These are phyloP conservation scores for Xylariaceae sp. DNA, from an alignment of 2,329 filamentous ascomycete species.

Conservation along the genomic window DNA sequence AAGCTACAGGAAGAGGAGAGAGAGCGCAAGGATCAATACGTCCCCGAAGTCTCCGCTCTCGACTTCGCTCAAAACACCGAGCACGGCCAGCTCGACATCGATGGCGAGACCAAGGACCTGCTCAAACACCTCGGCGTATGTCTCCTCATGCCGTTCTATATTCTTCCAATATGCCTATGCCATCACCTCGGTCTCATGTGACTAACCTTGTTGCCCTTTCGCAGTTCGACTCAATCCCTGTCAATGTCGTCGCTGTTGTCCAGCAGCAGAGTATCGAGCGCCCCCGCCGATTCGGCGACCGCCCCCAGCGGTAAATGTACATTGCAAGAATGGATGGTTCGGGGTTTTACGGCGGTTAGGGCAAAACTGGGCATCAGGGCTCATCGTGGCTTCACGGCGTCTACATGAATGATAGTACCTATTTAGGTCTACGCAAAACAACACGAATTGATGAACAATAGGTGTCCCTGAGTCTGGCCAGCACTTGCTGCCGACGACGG, in stretches of 20 bases:
- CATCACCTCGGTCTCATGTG: slow-evolving; percentile 1
- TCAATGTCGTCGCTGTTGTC: slow-evolving; percentile 88
- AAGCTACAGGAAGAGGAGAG: slow-evolving; percentile 99
- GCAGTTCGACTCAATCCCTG: slow-evolving; percentile 94
- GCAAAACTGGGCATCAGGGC: slow-evolving; percentile 39
- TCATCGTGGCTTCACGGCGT: slow-evolving; percentile 49
- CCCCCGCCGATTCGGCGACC: slow-evolving; percentile 70
- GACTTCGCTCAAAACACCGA: slow-evolving; percentile 96
- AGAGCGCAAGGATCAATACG: slow-evolving; percentile 99
- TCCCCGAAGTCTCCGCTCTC: slow-evolving; percentile 96
- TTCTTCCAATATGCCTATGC: not conserved
- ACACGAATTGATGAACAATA: slow-evolving; percentile 58
- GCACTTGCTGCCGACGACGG: slow-evolving; percentile 62
- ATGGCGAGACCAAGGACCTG: slow-evolving; percentile 97
- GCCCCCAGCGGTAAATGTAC: slow-evolving; percentile 37
- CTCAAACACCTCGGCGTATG: slow-evolving; percentile 98
- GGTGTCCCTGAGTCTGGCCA: slow-evolving; percentile 83
- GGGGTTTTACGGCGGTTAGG: slow-evolving; percentile 29
- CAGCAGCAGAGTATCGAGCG: slow-evolving; percentile 89
- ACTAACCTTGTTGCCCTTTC: not conserved
- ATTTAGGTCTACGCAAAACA: slow-evolving; percentile 51
- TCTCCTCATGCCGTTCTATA: slow-evolving; percentile 29
- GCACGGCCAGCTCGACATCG: slow-evolving; percentile 88
- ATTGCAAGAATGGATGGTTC: slow-evolving; percentile 26
- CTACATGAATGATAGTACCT: slow-evolving; percentile 54